Evolutionary conservation across 208 protist genomes (phyloP).

Genomic region (Leishmania turanica): DNA sequence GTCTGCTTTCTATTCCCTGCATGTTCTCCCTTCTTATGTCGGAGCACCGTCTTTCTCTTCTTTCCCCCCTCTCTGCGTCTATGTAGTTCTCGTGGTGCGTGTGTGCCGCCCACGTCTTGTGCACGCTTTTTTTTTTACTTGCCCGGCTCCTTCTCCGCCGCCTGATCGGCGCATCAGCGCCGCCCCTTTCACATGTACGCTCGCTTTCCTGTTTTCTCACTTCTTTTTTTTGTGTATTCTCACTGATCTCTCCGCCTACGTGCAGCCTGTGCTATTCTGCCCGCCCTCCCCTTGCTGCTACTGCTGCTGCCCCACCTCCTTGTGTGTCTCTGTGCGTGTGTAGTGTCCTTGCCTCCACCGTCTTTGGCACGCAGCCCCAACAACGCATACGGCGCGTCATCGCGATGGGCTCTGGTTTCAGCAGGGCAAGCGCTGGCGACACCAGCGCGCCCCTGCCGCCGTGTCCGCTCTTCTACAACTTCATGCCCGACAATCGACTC

Average conservation of each 20-base stretch:
- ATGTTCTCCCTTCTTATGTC: neutral
- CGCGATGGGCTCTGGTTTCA: slow-evolving; percentile 16
- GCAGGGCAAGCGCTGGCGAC: neutral
- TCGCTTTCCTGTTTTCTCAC: neutral
- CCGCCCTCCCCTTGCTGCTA: neutral
- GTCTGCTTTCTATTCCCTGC: neutral
- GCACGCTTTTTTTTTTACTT: neutral
- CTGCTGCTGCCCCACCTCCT: neutral
- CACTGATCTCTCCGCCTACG: neutral
- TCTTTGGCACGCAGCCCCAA: neutral
- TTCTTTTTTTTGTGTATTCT: neutral
- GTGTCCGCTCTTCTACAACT: slow-evolving; percentile 41
- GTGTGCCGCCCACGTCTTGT: neutral
- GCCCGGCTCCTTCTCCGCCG: no score
- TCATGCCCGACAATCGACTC: slow-evolving; percentile 23
- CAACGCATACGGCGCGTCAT: neutral
- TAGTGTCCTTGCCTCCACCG: neutral
- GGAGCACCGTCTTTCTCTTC: neutral
- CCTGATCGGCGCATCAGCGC: neutral
- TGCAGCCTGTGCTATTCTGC: neutral
- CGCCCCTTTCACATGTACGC: neutral
- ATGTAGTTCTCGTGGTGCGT: neutral
- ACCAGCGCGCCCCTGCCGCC: neutral
- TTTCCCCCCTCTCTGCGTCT: neutral
- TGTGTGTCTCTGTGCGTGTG: neutral